Evolutionary conservation across 306 rosid genomes (phyloP).

Genomic region (Castanea sativa): DNA sequence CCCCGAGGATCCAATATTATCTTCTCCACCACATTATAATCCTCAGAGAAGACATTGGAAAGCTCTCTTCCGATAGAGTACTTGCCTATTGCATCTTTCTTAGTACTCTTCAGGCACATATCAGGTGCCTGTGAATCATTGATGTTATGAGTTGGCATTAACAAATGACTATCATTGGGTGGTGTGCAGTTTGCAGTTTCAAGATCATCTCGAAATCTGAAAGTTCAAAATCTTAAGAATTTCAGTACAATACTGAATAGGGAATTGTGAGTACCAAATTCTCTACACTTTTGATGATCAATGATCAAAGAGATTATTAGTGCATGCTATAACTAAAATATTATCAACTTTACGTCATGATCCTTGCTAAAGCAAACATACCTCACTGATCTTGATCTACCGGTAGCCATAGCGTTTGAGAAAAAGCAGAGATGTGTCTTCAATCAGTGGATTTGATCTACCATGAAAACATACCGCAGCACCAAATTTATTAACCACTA

Average conservation of each 20-base stretch:
- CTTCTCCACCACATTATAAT: constrained; percentile 45
- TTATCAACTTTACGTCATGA: not conserved
- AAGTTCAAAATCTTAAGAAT: constrained; percentile 8
- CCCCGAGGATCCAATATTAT: constrained; percentile 59
- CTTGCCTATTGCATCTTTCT: constrained; percentile 22
- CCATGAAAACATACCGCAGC: constrained; percentile 4
- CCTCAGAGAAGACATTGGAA: constrained; percentile 64
- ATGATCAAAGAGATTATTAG: not conserved
- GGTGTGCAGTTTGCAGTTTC: constrained; percentile 30
- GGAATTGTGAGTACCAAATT: constrained; percentile 3
- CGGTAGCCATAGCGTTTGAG: constrained; percentile 29
- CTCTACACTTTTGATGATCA: not conserved
- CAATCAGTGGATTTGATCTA: constrained; percentile 16
- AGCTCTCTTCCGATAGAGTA: constrained; percentile 29
- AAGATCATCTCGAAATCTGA: constrained; percentile 47
- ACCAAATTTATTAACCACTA: constrained; percentile 10
- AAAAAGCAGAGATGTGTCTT: not conserved
- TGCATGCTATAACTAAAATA: not conserved
- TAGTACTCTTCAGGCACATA: not conserved
- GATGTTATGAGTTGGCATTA: constrained; percentile 15
- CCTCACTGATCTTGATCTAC: constrained; percentile 50
- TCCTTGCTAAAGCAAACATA: constrained; percentile 9
- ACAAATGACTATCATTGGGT: constrained; percentile 9
- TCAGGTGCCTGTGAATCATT: constrained; percentile 6
- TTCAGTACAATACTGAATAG: constrained; percentile 19